Conservation (phyloP, 345 rosid species). For the Atalantia buxifolia region DNA sequence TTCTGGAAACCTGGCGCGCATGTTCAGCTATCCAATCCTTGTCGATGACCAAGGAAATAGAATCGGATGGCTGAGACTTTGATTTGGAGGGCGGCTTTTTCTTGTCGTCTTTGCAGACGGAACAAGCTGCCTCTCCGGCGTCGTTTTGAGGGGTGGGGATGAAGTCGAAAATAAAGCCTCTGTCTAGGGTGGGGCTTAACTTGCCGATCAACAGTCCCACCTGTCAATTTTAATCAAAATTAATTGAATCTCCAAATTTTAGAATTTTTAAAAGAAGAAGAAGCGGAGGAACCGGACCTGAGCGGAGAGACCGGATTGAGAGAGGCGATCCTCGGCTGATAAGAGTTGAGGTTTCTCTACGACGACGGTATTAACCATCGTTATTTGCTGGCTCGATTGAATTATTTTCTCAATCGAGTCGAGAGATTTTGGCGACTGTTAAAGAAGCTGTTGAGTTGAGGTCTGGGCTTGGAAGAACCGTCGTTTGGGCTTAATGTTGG, state of each 20-base stretch:
- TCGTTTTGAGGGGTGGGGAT: conserved; percentile 78
- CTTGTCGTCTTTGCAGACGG: conserved; percentile 47
- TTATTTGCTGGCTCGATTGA: conserved; percentile 16
- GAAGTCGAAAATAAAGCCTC: conserved; percentile 82
- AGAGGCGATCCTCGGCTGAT: conserved; percentile 70
- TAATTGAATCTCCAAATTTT: background rate
- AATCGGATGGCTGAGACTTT: conserved; percentile 60
- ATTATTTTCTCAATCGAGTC: background rate
- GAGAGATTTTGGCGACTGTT: background rate
- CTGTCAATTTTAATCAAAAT: conserved; percentile 26
- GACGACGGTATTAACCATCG: conserved; percentile 82
- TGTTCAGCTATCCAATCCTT: conserved; percentile 91
- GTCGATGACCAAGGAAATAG: conserved; percentile 58
- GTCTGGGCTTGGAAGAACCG: background rate
- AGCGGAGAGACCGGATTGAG: conserved; percentile 58
- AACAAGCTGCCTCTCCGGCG: conserved; percentile 71
- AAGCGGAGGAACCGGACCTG: conserved; percentile 37
- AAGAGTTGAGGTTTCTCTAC: conserved; percentile 81
- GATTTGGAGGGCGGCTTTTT: conserved; percentile 50
- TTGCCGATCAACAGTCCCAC: conserved; percentile 89
- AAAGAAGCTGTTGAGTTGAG: background rate
- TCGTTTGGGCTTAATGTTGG: background rate
- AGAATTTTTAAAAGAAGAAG: background rate
- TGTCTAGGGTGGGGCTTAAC: conserved; percentile 71
- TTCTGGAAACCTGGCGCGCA: conserved; percentile 90